Percentiles rank a stretch among this genome's conserved stretches.
phyloP scores from a whole-genome alignment of 2,329 filamentous ascomycete genomes.

The Colletotrichum horii region DNA sequence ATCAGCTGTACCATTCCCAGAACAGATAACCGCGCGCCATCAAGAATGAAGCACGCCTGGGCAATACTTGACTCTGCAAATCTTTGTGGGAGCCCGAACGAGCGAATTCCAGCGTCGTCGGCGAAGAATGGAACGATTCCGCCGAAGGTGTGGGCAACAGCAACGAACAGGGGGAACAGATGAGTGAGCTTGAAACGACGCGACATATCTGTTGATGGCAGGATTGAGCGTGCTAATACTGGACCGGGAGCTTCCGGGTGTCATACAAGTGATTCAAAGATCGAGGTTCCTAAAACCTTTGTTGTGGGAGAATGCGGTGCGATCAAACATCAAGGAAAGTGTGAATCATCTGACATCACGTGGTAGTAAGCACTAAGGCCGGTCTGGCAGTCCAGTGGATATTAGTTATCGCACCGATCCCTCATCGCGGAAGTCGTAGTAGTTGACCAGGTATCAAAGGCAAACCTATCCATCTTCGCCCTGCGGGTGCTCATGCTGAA shows the following conservation, averaged over 20 bases:
- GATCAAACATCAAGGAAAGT: not conserved
- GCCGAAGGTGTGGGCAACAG: not conserved
- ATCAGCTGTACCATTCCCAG: not conserved
- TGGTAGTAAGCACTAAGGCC: not conserved
- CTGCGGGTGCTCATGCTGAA: not conserved
- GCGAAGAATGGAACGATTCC: not conserved
- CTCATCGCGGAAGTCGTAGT: not conserved
- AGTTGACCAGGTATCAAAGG: not conserved
- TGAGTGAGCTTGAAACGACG: not conserved
- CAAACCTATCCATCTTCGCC: no score
- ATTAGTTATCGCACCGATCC: not conserved
- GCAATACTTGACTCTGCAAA: not conserved
- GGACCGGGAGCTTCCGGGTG: not conserved
- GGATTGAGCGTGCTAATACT: not conserved
- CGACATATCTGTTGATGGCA: not conserved
- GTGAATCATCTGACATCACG: not conserved
- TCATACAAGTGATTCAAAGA: not conserved
- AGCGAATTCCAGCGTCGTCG: not conserved
- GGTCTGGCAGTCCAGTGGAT: rapidly evolving
- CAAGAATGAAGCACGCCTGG: not conserved
- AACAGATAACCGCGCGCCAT: not conserved
- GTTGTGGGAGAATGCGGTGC: rapidly evolving
- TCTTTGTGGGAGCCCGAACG: not conserved
- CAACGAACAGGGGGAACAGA: not conserved
- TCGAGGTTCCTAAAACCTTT: not conserved